These are phyloP conservation scores for Cadophora malorum DNA, from an alignment of 2,329 filamentous ascomycete species.

Conservation along the genomic window DNA sequence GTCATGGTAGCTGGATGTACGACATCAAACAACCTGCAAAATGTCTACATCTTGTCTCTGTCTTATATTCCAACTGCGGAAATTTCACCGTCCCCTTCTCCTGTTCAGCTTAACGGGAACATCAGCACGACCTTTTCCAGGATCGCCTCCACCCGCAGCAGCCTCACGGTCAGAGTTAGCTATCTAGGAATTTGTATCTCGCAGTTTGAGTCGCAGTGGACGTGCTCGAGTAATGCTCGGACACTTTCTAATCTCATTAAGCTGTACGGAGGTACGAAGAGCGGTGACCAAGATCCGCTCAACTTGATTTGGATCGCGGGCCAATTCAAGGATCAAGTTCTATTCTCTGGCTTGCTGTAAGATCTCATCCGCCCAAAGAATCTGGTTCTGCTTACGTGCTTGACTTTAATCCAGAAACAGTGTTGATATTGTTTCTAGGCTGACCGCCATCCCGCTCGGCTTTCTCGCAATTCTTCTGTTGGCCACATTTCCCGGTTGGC, in stretches of 20 bases:
- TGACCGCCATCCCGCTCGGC: neutral
- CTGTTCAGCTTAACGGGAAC: neutral
- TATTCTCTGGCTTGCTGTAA: neutral
- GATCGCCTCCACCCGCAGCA: neutral
- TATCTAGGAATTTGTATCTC: slow-evolving; percentile 3
- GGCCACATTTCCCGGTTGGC: neutral
- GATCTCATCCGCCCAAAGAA: neutral
- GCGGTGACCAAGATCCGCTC: neutral
- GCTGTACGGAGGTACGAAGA: neutral
- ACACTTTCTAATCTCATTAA: slow-evolving; percentile 4
- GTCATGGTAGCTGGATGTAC: slow-evolving; percentile 8
- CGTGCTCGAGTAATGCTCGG: neutral
- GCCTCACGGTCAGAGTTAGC: neutral
- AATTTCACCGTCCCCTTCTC: neutral
- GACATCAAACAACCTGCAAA: slow-evolving; percentile 3
- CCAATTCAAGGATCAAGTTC: neutral
- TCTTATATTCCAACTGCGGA: neutral
- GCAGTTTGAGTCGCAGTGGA: neutral
- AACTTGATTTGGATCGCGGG: neutral
- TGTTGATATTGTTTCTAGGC: neutral
- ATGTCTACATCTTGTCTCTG: neutral
- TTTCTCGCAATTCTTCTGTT: neutral
- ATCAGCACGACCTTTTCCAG: neutral
- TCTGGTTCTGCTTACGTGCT: too few relatives aligned
- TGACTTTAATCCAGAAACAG: too few relatives aligned